phyloP scores from a whole-genome alignment of 2,329 filamentous ascomycete genomes.

The Penicillium brevicompactum region DNA sequence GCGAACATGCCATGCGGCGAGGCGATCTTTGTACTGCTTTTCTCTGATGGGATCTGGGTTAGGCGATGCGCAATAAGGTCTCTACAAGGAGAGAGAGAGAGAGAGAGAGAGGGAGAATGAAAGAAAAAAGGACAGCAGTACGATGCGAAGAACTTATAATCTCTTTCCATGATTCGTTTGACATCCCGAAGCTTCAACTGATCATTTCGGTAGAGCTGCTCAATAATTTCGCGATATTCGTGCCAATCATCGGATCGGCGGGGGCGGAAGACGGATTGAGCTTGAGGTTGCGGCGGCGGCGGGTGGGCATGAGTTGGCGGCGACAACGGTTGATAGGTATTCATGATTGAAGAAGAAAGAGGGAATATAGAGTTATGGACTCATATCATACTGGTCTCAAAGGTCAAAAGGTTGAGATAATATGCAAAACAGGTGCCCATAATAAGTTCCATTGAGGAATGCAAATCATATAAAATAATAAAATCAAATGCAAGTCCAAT shows the following conservation, averaged over 20 bases:
- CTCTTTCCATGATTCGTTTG: constrained; percentile 39
- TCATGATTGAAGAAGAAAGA: constrained; percentile 11
- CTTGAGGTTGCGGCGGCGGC: not conserved
- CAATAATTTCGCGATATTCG: constrained; percentile 37
- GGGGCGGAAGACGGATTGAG: constrained; percentile 31
- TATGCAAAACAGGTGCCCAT: constrained; percentile 1
- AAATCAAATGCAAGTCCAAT: not conserved
- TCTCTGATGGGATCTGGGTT: constrained; percentile 30
- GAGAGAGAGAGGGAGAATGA: not conserved
- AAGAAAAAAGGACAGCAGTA: constrained; percentile 21
- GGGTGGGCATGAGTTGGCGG: not conserved
- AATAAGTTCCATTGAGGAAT: constrained; percentile 4
- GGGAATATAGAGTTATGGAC: not conserved
- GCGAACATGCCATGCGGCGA: constrained; percentile 40
- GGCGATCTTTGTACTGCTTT: constrained; percentile 44
- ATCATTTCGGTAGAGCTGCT: constrained; percentile 38
- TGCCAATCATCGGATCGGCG: constrained; percentile 42
- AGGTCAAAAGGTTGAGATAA: not conserved
- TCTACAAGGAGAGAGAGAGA: constrained; percentile 5
- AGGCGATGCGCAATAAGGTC: constrained; percentile 11
- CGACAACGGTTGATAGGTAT: constrained; percentile 15
- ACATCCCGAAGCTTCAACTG: constrained; percentile 41
- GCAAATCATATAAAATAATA: constrained; percentile 6
- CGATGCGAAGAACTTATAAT: constrained; percentile 41
- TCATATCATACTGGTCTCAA: constrained; percentile 6